phyloP scores from a whole-genome alignment of 345 rosid species.

The Populus davidiana region DNA sequence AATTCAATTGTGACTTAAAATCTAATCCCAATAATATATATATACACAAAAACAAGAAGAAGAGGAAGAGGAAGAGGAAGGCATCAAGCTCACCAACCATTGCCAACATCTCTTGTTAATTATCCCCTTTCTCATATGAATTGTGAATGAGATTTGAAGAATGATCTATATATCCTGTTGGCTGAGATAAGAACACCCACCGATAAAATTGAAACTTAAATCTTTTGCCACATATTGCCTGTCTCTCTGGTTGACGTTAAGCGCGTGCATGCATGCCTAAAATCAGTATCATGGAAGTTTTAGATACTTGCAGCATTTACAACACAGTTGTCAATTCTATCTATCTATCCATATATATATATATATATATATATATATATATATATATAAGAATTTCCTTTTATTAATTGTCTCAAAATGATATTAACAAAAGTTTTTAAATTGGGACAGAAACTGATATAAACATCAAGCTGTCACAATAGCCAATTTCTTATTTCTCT shows the following conservation, averaged over 20 bases:
- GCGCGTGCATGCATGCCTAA: not conserved
- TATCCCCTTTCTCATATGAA: no score
- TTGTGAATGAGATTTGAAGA: no score
- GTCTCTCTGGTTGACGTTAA: not conserved
- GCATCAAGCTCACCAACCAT: no score
- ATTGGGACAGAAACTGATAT: not conserved
- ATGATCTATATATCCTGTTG: not conserved
- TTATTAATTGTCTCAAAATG: not conserved
- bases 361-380: no score
- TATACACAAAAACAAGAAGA: no score
- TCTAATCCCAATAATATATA: no score
- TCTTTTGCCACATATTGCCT: not conserved
- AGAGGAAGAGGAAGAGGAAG: no score
- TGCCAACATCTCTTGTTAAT: no score
- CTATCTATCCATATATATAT: no score
- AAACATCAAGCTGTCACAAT: not conserved
- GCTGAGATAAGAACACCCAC: not conserved
- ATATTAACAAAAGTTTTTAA: not conserved
- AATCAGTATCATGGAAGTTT: not conserved
- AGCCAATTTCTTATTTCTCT: not conserved
- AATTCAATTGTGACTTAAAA: no score
- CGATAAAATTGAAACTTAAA: not conserved
- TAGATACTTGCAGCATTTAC: not conserved
- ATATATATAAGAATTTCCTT: not conserved
- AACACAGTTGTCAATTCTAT: slow-evolving; percentile 4